Conservation (phyloP, 495 filamentous ascomycete species). For the Talaromyces trachyspermus region DNA sequence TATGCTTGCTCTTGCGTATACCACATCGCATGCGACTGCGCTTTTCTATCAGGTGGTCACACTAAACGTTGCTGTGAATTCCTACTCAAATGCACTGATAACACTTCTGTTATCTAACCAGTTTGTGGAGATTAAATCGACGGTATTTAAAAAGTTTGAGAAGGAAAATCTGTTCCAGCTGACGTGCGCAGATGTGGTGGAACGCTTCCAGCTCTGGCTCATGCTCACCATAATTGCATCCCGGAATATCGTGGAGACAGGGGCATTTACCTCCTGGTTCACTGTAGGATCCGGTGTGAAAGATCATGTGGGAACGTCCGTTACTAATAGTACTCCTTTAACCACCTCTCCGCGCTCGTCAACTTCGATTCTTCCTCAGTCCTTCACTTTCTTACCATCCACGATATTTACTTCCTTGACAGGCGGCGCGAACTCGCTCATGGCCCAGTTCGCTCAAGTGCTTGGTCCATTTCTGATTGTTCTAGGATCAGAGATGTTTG, state of each 20-base stretch:
- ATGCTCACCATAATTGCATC: slow-evolving; percentile 94
- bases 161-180: slow-evolving; percentile 97
- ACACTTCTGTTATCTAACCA: slow-evolving; percentile 90
- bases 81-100: slow-evolving; percentile 91
- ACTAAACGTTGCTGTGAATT: slow-evolving; percentile 96
- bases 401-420: slow-evolving; percentile 38
- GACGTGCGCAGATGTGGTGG: slow-evolving; percentile 92
- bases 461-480: slow-evolving; percentile 88
- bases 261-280: slow-evolving; percentile 41
- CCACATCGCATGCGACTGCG: slow-evolving; percentile 73
- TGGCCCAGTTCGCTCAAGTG: slow-evolving; percentile 76
- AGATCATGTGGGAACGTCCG: slow-evolving; percentile 26
- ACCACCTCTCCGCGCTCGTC: slow-evolving; percentile 42
- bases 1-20: slow-evolving; percentile 77
- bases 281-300: slow-evolving; percentile 30
- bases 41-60: slow-evolving; percentile 97
- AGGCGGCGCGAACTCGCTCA: slow-evolving; percentile 32
- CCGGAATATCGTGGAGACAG: slow-evolving; percentile 91
- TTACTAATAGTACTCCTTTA: slow-evolving; percentile 39
- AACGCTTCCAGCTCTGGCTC: slow-evolving; percentile 95
- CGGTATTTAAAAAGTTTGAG: slow-evolving; percentile 95
- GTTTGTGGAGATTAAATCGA: slow-evolving; percentile 96
- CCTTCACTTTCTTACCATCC: slow-evolving; percentile 78
- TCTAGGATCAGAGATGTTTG: slow-evolving; percentile 89
- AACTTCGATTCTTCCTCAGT: slow-evolving; percentile 68